Evolutionary conservation across 2,329 filamentous ascomycete genomes (phyloP), one percentile per base, ranked within the genome.

Genomic region (Pseudogymnoascus verrucosus): DNA sequence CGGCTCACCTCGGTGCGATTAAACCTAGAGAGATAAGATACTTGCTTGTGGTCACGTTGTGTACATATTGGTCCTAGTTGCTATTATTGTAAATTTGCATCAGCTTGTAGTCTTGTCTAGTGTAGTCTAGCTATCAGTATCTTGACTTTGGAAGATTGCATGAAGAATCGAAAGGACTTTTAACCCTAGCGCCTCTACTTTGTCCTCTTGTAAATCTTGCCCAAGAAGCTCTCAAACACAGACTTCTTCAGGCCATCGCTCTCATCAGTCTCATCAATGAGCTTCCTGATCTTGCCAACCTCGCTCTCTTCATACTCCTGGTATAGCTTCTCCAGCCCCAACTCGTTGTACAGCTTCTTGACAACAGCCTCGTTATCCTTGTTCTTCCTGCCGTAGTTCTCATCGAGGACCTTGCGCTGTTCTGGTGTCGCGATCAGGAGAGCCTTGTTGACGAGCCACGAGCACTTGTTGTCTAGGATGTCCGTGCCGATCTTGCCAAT

Each of bases 391-490:
- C 95, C 95, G 76, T 99, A 99, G 81, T 96, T 93, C 64, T 91
- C 86, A 74, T 97, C 91, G 61, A 99, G 87, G 40, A 96, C 77
- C 78, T 89, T 83, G 74, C 92, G 87, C 83, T 99, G 95, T 76
- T 93, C 91, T 1, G 91, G 87, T 1, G 84, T 93, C 68, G 85
- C 89, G 67, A 89, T 84, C 75, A 87, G 83, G 65, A 99, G 82
- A 57, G 95, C 95, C 78, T 96, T 89, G 84, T 99, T 99, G 78
- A 99, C 85, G 65, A 99, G 81, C 95, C 95, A 99, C 44, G 91
- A 96, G 84, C 95, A 99, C 84, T 99, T 99, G 85, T 99, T 99
- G 80, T 99, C 95, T 83, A 93, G 88, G 77, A 99, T 99, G 74
- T 99, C 95, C 65, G 95, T 99, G 69, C 95, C 95, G 69, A 98